These are phyloP conservation scores for Sclerotiophoma versabilis DNA, from an alignment of 2,329 filamentous ascomycete species.

Conservation along the genomic window DNA sequence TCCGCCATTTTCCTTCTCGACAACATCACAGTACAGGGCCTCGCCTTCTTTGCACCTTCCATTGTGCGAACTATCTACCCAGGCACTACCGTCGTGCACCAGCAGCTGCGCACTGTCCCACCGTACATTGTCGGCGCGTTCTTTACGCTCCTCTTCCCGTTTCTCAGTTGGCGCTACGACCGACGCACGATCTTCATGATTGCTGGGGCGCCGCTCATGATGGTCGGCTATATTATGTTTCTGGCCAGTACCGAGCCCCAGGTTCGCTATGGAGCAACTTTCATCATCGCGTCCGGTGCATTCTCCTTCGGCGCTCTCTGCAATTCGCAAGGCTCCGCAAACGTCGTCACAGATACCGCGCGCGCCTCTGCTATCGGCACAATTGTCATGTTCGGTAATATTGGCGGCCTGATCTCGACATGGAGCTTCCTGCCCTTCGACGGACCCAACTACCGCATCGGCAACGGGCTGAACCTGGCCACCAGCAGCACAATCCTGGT, in stretches of 20 bases:
- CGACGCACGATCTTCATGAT: conserved; percentile 68
- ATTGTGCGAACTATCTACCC: conserved; percentile 75
- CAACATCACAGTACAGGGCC: conserved; percentile 74
- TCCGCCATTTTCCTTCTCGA: conserved; percentile 68
- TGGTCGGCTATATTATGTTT: conserved; percentile 74
- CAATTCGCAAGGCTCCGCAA: conserved; percentile 72
- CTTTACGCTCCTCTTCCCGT: conserved; percentile 69
- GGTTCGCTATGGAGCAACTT: conserved; percentile 73
- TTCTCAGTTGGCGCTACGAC: conserved; percentile 68
- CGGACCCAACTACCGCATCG: conserved; percentile 71
- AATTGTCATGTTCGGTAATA: conserved; percentile 74
- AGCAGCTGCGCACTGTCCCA: conserved; percentile 75
- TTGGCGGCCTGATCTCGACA: conserved; percentile 72
- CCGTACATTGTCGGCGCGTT: conserved; percentile 74
- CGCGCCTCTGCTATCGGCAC: conserved; percentile 71
- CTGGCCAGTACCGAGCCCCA: conserved; percentile 59
- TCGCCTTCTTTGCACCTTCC: conserved; percentile 74
- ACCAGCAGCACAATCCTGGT: conserved; percentile 65
- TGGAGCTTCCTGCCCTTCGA: conserved; percentile 72
- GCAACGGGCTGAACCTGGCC: conserved; percentile 74
- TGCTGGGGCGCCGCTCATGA: conserved; percentile 66
- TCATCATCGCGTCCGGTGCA: conserved; percentile 70
- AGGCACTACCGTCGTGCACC: conserved; percentile 61
- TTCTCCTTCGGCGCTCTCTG: conserved; percentile 70
- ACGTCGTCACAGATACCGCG: conserved; percentile 75